Base-by-base conservation (phyloP, 2,329 filamentous ascomycete genomes). In the Juglanconis oblonga region DNA sequence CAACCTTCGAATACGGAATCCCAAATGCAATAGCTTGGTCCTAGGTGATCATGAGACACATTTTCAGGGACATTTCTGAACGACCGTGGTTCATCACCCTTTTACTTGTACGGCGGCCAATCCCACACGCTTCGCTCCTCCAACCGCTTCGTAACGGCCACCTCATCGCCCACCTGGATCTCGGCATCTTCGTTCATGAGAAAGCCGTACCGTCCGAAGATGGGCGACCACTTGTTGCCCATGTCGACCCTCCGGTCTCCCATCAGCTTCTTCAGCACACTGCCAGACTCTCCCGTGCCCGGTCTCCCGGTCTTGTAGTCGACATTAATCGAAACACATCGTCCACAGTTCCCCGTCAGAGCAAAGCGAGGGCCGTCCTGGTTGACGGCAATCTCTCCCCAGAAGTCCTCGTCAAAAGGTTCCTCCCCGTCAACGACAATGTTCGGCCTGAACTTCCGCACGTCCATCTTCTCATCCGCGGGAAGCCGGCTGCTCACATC, bases 191-290 rank as follows among this genome's bases (percentile, higher is more conserved):
- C 65, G 7, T 64, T 64, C 10, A 64, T 50, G 8, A 89, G 72
- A 69, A 91, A 91, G 0, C 81, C 87, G 73, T 92, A 92, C 49
- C 88, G 79, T 9, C 89, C 89, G 77, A 92, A 92, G 8, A 90
- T 79, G 11, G 89, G 88, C 61, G 81, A 83, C 70, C 84, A 91
- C 69, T 85, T 89, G 38, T 77, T 77, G 0, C 89, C 89, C n/a
- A 70, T 64, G 68, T 93, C 89, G 6, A 92, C 87, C 58, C 89
- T 80, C 24, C 90, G 80, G 72, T 92, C 87, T 55, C 79, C 81
- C 81, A 87, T 86, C 67, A 93, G 73, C 67, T 86, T 85, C 77
- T 91, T 91, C 64, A 91, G 75, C 14, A 90, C 80, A 44, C 74
- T 77, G n/a, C 85, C 87, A 40, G 76, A 71, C 67, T 86, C 83